A percentile compares a stretch with the other conserved stretches of the same genome.
Evolutionary conservation across 345 rosid genomes (phyloP).

Genomic region (Salix purpurea): DNA sequence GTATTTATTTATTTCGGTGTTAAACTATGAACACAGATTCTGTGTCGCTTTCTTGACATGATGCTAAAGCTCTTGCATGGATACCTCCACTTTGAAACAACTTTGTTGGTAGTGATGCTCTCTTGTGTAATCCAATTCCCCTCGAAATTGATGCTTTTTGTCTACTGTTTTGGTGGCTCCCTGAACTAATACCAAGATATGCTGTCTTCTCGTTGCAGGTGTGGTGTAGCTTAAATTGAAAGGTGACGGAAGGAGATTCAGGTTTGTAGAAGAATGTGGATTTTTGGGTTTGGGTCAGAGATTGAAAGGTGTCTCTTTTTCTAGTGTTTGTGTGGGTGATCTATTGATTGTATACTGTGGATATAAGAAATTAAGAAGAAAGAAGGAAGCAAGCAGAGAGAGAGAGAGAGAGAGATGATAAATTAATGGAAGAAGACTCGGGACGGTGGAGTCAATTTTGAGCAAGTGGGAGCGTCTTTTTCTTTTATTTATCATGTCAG

Average conservation of each 20-base stretch:
- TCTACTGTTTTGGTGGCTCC: constrained; percentile 44
- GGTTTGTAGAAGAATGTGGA: constrained; percentile 29
- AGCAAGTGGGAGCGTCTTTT: constrained; percentile 59
- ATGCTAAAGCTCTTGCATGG: constrained; percentile 5
- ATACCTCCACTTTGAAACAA: constrained; percentile 21
- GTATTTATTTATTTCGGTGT: constrained; percentile 10
- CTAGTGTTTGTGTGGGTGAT: constrained; percentile 21
- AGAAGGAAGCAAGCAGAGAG: constrained; percentile 16
- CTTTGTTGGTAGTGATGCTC: constrained; percentile 41
- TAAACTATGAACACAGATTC: constrained; percentile 7
- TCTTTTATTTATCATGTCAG: constrained; percentile 29
- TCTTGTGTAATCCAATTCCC: constrained; percentile 15
- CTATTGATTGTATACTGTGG: constrained; percentile 15
- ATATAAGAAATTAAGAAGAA: neutral
- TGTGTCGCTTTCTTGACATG: constrained; percentile 24
- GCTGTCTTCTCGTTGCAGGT: constrained; percentile 41
- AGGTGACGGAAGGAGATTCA: constrained; percentile 9
- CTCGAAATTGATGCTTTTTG: constrained; percentile 44
- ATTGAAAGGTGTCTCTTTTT: neutral
- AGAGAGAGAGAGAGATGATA: constrained; percentile 17
- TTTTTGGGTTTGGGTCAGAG: constrained; percentile 25
- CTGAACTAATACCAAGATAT: constrained; percentile 36
- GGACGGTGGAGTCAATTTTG: constrained; percentile 58
- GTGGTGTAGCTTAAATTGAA: constrained; percentile 20
- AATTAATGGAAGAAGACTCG: constrained; percentile 19